Base-by-base conservation (phyloP, 2,329 filamentous ascomycete genomes). In the Cordyceps pruinosa region DNA sequence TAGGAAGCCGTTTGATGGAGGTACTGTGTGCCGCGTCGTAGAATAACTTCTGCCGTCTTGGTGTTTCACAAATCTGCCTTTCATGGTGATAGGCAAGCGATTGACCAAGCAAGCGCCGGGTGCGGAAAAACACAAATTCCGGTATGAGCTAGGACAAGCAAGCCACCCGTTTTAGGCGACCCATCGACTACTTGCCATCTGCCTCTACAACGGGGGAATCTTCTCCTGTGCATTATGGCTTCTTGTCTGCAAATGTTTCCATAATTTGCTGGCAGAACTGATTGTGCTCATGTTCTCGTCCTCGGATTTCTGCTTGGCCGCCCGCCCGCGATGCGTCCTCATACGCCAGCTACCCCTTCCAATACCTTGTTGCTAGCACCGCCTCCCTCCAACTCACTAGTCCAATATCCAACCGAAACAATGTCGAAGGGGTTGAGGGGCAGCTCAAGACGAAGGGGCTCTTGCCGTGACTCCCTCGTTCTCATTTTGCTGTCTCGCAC, bases 11-110 rank as follows among this genome's bases (percentile, higher is more conserved):
- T 41, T 21, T 5, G n/a, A 25, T 41, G 19, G 1, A 41, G 25
- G 15, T 4, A 19, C 15, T n/a, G n/a, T n/a, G n/a, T n/a, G n/a
- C n/a, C 6, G 21, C 32, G 53, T 45, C 35, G 34, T 42, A 8
- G 23, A 30, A 34, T n/a, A 41, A 41, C 5, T 23, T 26, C n/a
- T 53, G 39, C 39, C 25, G 39, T 9, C 41, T 46, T 23, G 41
- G 5, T 48, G 53, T 56, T 56, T 55, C 42, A 55, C 52, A 35
- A 48, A 23, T 55, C n/a, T n/a, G 32, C 26, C 26, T 15, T 45
- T 9, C 21, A 5, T 37, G 32, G 35, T 46, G 30, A 41, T 13
- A 17, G 30, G 37, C 39, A 12, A 25, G 17, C 51, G 8, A 25
- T 26, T 17, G 44, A 10, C 28, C 26, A 41, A n/a, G 42, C 7